phyloP scores from a whole-genome alignment of 1,284 basidiomycete genomes.

The Ustilago loliicola region DNA sequence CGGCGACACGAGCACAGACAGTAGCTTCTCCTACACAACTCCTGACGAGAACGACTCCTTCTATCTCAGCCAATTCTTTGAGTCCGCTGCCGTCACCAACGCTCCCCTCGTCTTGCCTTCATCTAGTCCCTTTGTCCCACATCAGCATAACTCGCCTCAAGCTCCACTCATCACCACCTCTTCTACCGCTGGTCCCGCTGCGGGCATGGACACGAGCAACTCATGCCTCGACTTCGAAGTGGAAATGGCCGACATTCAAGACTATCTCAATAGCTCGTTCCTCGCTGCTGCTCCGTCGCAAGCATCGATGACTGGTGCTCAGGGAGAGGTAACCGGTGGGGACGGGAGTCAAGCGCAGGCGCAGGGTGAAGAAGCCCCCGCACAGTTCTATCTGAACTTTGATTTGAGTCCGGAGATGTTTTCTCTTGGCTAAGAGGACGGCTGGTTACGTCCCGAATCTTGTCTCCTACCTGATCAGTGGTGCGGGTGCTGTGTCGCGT shows the following conservation, averaged over 20 bases:
- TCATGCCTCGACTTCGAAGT: conserved; percentile 18
- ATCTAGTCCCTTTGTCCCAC: background rate
- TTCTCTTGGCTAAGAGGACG: background rate
- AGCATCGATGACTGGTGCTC: background rate
- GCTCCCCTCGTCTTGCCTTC: background rate
- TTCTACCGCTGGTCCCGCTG: background rate
- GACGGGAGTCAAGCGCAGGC: background rate
- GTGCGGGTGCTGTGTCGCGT: background rate
- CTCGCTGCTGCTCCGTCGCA: background rate
- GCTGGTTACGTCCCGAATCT: conserved; percentile 1
- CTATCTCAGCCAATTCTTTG: conserved; percentile 21
- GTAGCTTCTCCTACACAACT: background rate
- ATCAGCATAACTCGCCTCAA: conserved; percentile 8
- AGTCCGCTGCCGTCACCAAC: background rate
- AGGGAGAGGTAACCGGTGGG: background rate
- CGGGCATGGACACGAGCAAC: background rate
- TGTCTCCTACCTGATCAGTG: background rate
- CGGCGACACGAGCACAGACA: background rate
- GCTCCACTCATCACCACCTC: background rate
- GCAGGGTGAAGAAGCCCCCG: background rate
- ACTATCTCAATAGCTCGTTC: conserved; percentile 14
- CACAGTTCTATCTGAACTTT: conserved; percentile 32
- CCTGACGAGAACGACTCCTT: conserved; percentile 1
- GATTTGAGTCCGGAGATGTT: conserved; percentile 25
- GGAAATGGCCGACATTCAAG: conserved; percentile 29